Conservation (phyloP, 192 early-diverging fungal genomes). For the Globomyces pollinis-pini region DNA sequence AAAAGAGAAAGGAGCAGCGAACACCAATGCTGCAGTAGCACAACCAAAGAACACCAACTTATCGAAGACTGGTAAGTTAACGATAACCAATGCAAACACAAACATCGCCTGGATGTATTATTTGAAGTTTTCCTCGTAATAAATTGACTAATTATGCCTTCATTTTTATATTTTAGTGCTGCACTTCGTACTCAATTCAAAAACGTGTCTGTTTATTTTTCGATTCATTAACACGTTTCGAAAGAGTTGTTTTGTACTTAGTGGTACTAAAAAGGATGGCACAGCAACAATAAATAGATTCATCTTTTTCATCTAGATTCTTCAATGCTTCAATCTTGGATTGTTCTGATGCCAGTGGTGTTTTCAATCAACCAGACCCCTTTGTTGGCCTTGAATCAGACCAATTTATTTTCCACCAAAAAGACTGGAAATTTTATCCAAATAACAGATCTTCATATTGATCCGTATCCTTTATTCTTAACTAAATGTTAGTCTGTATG, state of each 20-base stretch:
- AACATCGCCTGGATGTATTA: slow-evolving; percentile 46
- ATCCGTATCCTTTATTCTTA: slow-evolving; percentile 25
- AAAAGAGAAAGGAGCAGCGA: neutral
- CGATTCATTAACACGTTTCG: too few species aligned
- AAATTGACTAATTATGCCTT: neutral
- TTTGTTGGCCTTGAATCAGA: neutral
- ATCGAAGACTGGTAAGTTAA: slow-evolving; percentile 38
- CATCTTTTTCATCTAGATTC: neutral
- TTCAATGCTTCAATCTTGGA: neutral
- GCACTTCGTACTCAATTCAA: too few species aligned
- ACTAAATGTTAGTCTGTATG: slow-evolving; percentile 13
- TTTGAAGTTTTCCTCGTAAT: slow-evolving; percentile 9
- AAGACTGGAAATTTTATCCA: slow-evolving; percentile 14
- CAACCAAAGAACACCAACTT: neutral
- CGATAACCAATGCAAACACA: slow-evolving; percentile 29
- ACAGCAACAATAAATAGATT: too few species aligned
- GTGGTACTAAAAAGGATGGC: too few species aligned
- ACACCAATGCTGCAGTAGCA: neutral
- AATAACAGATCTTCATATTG: slow-evolving; percentile 29
- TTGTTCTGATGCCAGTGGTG: neutral
- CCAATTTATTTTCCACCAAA: neutral
- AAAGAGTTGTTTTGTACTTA: too few species aligned
- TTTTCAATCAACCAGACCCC: neutral
- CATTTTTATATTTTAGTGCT: too few species aligned
- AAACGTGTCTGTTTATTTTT: too few species aligned